Base-by-base conservation (phyloP, 371 early-diverging fungal species). In the Mucor circinelloides region DNA sequence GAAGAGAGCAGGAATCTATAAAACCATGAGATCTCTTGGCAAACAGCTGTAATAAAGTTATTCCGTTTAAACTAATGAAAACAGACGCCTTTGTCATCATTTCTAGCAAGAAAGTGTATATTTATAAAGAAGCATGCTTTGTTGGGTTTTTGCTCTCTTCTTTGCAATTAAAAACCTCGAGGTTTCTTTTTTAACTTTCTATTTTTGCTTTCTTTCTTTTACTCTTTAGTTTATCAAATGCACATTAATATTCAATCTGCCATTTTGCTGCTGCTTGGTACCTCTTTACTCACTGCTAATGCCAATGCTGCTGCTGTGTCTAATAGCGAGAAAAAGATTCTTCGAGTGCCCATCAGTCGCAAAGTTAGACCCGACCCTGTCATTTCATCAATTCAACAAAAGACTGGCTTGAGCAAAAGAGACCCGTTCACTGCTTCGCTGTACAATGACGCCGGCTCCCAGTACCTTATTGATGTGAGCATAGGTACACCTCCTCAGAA, bases 401-500 rank as follows among this genome's bases (percentile, higher is more conserved):
- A 52, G 38, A 32, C 48, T 15, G 44, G 28, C 6, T 28, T 66
- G 9, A 17, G 21, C 8, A 75, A 68, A 38, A 42, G 72, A 56
- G 72, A 60, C 25, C 58, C 66, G 19, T 63, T 42, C 58, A 23
- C 34, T 19, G 54, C 76, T 48, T 58, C 75, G 0, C 69, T 80
- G 4, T 80, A 72, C 57, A 81, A 81, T 36, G 78, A 78, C 36
- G 58, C 61, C 46, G 81, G 81, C 4, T 67, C 78, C 2, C 77
- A 78, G 31, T 81, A 81, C 25, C 59, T 81, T 6, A 55, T 81
- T 44, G 60, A 76, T 19, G 60, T 82, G 15, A 67, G 70, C 60
- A 66, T 82, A 34, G 82, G 82, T 17, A 73, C 80, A 3, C 82
- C 82, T 21, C 54, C 71, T 19, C 82, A 82, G 44, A 71, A 67